These are phyloP conservation scores for Liquidambar formosana DNA, from an alignment of 164 flowering plant genomes.

Conservation along the genomic window DNA sequence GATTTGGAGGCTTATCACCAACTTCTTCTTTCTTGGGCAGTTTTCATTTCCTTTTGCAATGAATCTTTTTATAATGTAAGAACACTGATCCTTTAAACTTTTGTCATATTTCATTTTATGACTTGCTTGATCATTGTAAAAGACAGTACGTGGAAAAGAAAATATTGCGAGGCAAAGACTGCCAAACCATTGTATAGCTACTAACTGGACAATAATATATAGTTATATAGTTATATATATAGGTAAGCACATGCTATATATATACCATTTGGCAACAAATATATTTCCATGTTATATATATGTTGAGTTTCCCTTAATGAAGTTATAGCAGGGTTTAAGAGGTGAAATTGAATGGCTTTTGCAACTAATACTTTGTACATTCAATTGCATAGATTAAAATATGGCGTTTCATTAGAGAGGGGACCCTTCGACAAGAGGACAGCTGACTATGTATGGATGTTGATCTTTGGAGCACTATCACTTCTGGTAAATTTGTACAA, in stretches of 20 bases:
- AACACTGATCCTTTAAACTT: background rate
- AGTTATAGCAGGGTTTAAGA: background rate
- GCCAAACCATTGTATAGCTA: background rate
- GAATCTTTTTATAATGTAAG: slow-evolving; percentile 52
- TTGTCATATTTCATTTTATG: background rate
- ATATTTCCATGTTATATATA: too few relatives aligned
- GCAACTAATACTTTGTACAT: background rate
- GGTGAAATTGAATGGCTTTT: background rate
- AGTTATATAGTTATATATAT: too few relatives aligned
- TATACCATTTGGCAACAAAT: too few relatives aligned
- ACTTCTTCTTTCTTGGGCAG: slow-evolving; percentile 57
- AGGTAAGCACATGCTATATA: too few relatives aligned
- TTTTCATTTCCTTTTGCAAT: slow-evolving; percentile 45
- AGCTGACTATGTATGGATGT: slow-evolving; percentile 65
- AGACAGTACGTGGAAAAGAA: too few relatives aligned
- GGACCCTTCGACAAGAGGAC: slow-evolving; percentile 62
- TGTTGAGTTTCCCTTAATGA: background rate
- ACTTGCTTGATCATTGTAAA: background rate
- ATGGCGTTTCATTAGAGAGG: slow-evolving; percentile 59
- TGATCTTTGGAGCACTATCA: slow-evolving; percentile 49
- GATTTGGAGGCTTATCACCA: slow-evolving; percentile 23
- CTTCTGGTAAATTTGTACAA: slow-evolving; percentile 40
- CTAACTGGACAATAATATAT: too few relatives aligned
- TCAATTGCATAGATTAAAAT: slow-evolving; percentile 36
- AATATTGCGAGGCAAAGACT: background rate